phyloP scores from a whole-genome alignment of 2,329 filamentous ascomycete species.

The Ophiostoma himal-ulmi region DNA sequence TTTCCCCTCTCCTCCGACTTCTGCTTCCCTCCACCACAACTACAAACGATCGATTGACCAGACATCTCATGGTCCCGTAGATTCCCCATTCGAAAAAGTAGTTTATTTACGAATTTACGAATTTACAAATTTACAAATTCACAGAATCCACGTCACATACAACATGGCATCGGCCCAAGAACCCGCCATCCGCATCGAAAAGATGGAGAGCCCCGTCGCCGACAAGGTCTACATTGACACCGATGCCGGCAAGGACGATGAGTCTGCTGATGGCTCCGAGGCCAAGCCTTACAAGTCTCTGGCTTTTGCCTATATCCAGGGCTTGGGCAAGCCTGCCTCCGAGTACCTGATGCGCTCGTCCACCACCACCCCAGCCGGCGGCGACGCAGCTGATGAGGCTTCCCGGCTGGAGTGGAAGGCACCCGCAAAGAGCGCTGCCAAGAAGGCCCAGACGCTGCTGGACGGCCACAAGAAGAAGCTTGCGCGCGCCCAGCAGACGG shows the following conservation, averaged over 20 bases:
- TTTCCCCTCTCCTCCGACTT: slow-evolving; percentile 9
- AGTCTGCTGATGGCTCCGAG: slow-evolving; percentile 61
- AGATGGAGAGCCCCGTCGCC: slow-evolving; percentile 28
- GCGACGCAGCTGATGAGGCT: slow-evolving; percentile 58
- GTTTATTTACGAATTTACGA: background rate
- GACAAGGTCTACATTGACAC: slow-evolving; percentile 70
- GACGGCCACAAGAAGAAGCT: slow-evolving; percentile 80
- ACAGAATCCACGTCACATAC: background rate
- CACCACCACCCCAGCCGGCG: slow-evolving; percentile 52
- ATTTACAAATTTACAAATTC: background rate
- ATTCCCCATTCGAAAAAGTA: background rate
- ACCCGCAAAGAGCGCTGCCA: slow-evolving; percentile 74
- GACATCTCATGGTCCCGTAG: background rate
- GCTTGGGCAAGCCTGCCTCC: slow-evolving; percentile 51
- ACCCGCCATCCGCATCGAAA: slow-evolving; percentile 46
- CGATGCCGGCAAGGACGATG: slow-evolving; percentile 67
- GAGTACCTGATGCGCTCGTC: slow-evolving; percentile 66
- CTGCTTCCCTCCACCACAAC: background rate
- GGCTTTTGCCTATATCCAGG: slow-evolving; percentile 68
- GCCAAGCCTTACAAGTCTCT: slow-evolving; percentile 75
- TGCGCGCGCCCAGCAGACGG: slow-evolving; percentile 67
- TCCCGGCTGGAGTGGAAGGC: slow-evolving; percentile 70
- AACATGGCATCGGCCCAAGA: slow-evolving; percentile 35
- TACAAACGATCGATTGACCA: background rate
- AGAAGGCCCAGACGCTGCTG: slow-evolving; percentile 72